Evolutionary conservation across 805 yeast genomes (phyloP).

Genomic region (Wickerhamiella allomyrinae): DNA sequence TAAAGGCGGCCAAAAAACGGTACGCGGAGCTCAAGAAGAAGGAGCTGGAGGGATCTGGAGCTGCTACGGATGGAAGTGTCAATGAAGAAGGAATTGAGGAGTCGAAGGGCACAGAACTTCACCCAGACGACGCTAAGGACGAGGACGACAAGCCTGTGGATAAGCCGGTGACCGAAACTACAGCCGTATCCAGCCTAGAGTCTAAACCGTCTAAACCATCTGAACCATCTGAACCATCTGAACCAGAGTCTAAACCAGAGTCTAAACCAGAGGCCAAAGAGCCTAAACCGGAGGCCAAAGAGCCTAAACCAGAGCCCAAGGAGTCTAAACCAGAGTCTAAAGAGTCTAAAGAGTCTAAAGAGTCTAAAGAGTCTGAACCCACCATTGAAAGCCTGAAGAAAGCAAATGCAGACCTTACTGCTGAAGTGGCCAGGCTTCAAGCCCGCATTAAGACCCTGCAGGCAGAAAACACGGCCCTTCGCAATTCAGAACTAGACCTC

Average conservation of each 20-base stretch:
- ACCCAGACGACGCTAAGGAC: too few species aligned
- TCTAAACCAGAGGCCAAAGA: constrained; percentile 8
- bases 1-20: constrained; percentile 63
- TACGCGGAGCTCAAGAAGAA: constrained; percentile 48
- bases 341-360: too few species aligned
- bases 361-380: too few species aligned
- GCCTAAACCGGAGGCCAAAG: background rate
- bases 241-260: constrained; percentile 3
- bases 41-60: constrained; percentile 3
- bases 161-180: too few species aligned
- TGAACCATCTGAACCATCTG: too few species aligned
- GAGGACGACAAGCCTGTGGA: background rate
- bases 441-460: constrained; percentile 23
- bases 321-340: too few species aligned
- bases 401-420: constrained; percentile 25
- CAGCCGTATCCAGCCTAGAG: too few species aligned
- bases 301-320: background rate
- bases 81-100: background rate
- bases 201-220: too few species aligned
- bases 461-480: constrained; percentile 13
- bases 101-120: too few species aligned
- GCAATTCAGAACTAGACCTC: constrained; percentile 13
- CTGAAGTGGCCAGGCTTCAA: constrained; percentile 25
- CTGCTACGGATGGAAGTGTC: background rate
- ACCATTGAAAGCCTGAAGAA: too few species aligned